Conservation (phyloP, 2,329 filamentous ascomycete species). For the Penicillium sp. region DNA sequence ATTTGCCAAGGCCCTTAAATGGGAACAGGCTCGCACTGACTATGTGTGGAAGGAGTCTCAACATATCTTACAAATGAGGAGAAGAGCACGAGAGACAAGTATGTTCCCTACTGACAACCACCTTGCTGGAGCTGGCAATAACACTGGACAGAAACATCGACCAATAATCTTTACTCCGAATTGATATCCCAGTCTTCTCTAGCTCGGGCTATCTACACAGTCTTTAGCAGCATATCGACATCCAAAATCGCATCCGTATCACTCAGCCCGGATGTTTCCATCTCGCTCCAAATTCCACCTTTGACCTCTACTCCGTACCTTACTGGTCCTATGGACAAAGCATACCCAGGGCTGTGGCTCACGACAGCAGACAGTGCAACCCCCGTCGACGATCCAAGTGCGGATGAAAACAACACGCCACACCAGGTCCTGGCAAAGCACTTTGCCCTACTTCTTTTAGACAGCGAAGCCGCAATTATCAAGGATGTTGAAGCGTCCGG, state of each 20-base stretch:
- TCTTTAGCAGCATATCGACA: constrained; percentile 70
- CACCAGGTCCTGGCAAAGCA: constrained; percentile 64
- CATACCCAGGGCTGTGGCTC: constrained; percentile 69
- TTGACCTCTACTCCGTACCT: constrained; percentile 62
- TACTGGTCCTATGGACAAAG: constrained; percentile 58
- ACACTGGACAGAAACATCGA: constrained; percentile 25
- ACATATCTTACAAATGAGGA: constrained; percentile 68
- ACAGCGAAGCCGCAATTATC: constrained; percentile 72
- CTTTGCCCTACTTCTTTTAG: constrained; percentile 74
- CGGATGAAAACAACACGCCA: constrained; percentile 50
- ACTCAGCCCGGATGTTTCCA: constrained; percentile 55
- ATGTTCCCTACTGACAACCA: background rate
- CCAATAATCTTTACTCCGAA: constrained; percentile 35
- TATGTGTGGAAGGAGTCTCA: constrained; percentile 91
- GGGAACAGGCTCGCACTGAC: constrained; percentile 78
- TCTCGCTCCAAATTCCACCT: constrained; percentile 56
- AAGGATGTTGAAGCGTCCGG: constrained; percentile 59
- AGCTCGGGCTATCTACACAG: constrained; percentile 69
- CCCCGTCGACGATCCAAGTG: constrained; percentile 53
- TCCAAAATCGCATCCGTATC: constrained; percentile 80
- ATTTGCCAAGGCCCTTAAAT: constrained; percentile 83
- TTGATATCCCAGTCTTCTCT: constrained; percentile 59
- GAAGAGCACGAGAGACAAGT: constrained; percentile 62
- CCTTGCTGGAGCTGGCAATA: constrained; percentile 11
- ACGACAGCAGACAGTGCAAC: constrained; percentile 77